Evolutionary conservation across 306 rosid species (phyloP).

Genomic region (Acacia acuminata): DNA sequence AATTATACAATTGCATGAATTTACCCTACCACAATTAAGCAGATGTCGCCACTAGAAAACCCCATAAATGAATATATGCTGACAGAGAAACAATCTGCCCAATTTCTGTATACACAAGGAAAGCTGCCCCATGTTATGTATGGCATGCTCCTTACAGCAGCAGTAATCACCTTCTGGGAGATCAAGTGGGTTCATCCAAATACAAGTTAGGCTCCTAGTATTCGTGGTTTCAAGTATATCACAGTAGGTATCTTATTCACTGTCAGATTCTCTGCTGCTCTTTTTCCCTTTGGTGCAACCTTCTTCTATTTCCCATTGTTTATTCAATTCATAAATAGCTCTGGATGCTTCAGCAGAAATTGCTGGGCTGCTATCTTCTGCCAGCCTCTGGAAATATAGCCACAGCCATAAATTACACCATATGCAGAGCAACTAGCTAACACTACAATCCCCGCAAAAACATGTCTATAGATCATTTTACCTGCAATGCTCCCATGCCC

Average conservation of each 20-base stretch:
- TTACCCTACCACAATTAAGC: slow-evolving; percentile 4
- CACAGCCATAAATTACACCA: not conserved
- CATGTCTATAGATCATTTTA: slow-evolving; percentile 12
- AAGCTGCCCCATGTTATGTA: slow-evolving; percentile 4
- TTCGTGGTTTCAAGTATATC: slow-evolving; percentile 24
- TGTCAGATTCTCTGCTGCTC: not conserved
- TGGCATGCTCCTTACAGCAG: slow-evolving; percentile 28
- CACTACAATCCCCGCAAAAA: not conserved
- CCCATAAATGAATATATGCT: not conserved
- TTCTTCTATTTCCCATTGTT: not conserved
- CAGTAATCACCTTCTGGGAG: slow-evolving; percentile 33
- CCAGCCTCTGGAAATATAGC: not conserved
- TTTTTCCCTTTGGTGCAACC: not conserved
- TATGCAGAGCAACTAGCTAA: not conserved
- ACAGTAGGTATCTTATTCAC: not conserved
- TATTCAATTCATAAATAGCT: slow-evolving; percentile 1
- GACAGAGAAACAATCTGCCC: not conserved
- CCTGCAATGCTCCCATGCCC: slow-evolving; percentile 99
- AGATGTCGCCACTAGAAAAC: not conserved
- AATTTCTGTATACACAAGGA: slow-evolving; percentile 10
- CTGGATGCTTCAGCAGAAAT: not conserved
- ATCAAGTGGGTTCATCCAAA: slow-evolving; percentile 51
- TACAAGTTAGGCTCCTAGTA: slow-evolving; percentile 36
- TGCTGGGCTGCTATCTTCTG: not conserved
- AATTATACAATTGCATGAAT: not conserved